Percentiles rank a stretch among this genome's conserved stretches.
These are phyloP conservation scores for Aspergillus ochraceoroseus DNA, from an alignment of 2,329 filamentous ascomycete genomes.

Conservation along the genomic window DNA sequence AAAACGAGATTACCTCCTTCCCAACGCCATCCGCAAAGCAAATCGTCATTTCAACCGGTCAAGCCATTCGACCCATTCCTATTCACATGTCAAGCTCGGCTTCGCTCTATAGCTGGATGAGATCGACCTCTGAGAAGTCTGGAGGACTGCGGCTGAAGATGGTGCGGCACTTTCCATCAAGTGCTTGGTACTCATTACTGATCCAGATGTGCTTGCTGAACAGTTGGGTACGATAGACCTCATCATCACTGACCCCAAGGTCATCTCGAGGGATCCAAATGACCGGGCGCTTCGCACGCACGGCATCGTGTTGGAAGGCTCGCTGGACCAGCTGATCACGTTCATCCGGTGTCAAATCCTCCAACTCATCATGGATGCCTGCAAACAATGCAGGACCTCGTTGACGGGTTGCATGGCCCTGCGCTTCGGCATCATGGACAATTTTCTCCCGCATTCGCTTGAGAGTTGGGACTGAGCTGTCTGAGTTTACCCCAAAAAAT, in stretches of 20 bases:
- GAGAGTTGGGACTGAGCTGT: slow-evolving; percentile 31
- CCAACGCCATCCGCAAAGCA: neutral
- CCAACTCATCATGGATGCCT: slow-evolving; percentile 84
- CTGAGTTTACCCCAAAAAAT: slow-evolving; percentile 38
- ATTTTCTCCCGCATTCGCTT: slow-evolving; percentile 36
- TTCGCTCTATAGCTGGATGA: slow-evolving; percentile 64
- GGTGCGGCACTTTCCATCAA: slow-evolving; percentile 77
- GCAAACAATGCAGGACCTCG: slow-evolving; percentile 80
- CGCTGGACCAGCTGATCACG: slow-evolving; percentile 77
- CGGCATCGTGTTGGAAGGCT: slow-evolving; percentile 84
- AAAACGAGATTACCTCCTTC: no score
- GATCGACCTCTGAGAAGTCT: slow-evolving; percentile 81
- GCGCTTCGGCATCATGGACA: slow-evolving; percentile 61
- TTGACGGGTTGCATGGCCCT: slow-evolving; percentile 51
- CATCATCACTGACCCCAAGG: slow-evolving; percentile 84
- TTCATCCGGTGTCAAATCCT: slow-evolving; percentile 86
- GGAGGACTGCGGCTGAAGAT: slow-evolving; percentile 81
- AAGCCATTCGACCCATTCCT: neutral
- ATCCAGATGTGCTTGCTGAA: slow-evolving; percentile 84
- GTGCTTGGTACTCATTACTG: slow-evolving; percentile 82
- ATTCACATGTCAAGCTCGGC: neutral
- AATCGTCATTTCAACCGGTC: neutral
- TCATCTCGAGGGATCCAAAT: slow-evolving; percentile 94
- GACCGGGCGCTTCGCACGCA: slow-evolving; percentile 76
- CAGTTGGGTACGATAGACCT: slow-evolving; percentile 70